phyloP scores from a whole-genome alignment of 768 basidiomycete genomes.

The Artomyces pyxidatus region DNA sequence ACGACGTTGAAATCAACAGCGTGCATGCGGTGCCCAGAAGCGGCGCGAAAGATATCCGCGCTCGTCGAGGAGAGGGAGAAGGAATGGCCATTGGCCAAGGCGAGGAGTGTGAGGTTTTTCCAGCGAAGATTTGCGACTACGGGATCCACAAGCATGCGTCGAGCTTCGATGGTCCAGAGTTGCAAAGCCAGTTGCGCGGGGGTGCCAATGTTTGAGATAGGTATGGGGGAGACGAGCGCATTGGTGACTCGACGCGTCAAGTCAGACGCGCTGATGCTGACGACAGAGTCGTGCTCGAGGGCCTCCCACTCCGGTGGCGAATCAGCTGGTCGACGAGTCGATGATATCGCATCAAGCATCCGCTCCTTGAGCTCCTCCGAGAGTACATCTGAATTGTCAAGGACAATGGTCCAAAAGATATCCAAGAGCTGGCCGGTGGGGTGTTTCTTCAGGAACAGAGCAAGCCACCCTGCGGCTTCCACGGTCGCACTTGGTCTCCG shows the following conservation, averaged over 20 bases:
- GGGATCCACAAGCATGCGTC: constrained; percentile 1
- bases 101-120: constrained; percentile 13
- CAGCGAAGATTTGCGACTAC: constrained; percentile 3
- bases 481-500: constrained; percentile 21
- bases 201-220: constrained; percentile 1
- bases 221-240: constrained; percentile 11
- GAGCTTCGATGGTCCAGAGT: too few relatives aligned
- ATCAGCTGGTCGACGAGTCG: constrained; percentile 11
- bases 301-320: constrained; percentile 1
- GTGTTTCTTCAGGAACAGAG: constrained; percentile 10
- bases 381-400: constrained; percentile 22
- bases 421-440: constrained; percentile 29
- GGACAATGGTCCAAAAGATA: constrained; percentile 35
- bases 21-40: background rate
- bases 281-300: constrained; percentile 5
- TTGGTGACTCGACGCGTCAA: constrained; percentile 6
- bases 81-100: constrained; percentile 9
- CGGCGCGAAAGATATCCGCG: constrained; percentile 1
- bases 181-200: constrained; percentile 11
- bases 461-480: constrained; percentile 4
- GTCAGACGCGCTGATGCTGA: constrained; percentile 13
- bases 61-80: background rate
- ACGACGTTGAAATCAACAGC: constrained; percentile 13
- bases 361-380: constrained; percentile 22
- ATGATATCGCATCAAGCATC: constrained; percentile 29